phyloP scores from a whole-genome alignment of 2,329 filamentous ascomycete genomes.

The Tolypocladium cylindrosporum region DNA sequence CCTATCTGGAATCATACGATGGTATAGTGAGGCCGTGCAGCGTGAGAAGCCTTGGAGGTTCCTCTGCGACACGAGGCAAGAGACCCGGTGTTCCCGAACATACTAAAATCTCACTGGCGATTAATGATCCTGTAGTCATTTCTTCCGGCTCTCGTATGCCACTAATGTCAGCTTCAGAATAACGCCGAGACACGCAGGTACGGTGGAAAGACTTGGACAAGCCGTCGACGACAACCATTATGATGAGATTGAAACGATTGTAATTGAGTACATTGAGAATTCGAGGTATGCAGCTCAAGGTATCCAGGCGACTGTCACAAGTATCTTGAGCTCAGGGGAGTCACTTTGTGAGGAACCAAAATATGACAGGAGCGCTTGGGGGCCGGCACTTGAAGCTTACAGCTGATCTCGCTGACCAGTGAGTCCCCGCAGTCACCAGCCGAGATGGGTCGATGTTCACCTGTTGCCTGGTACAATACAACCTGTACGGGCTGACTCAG shows the following conservation, averaged over 20 bases:
- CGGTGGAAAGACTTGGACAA: background rate
- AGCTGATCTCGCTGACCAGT: background rate
- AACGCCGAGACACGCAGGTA: background rate
- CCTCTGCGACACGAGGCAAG: background rate
- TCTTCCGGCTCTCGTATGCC: background rate
- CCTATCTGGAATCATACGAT: background rate
- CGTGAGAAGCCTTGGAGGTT: background rate
- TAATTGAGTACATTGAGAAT: background rate
- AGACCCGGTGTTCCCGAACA: too few relatives aligned
- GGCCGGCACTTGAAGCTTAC: background rate
- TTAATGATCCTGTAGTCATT: background rate
- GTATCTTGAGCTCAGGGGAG: background rate
- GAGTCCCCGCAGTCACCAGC: background rate
- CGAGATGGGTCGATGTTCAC: background rate
- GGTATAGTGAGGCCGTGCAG: background rate
- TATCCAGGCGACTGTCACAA: background rate
- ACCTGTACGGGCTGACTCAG: too few relatives aligned
- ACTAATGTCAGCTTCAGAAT: background rate
- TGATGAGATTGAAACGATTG: background rate
- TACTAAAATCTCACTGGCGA: background rate
- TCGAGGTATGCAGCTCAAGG: background rate
- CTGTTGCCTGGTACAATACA: too few relatives aligned
- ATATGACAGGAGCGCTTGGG: background rate
- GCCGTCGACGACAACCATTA: background rate
- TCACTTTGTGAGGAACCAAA: background rate